phyloP scores from a whole-genome alignment of 2,329 filamentous ascomycete species.

The Juglanconis sp. region DNA sequence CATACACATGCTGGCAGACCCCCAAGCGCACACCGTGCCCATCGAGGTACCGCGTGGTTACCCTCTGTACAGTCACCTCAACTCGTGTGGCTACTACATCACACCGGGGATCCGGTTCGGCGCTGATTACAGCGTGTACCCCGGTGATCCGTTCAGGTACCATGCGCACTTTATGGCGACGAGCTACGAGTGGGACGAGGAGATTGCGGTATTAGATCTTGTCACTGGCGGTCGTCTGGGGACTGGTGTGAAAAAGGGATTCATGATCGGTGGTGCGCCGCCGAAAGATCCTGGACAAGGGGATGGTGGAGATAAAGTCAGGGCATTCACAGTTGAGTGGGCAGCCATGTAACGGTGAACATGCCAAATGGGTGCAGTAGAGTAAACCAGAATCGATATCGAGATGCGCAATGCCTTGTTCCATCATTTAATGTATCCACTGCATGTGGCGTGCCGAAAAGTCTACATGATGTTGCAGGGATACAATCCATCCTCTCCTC shows the following conservation, averaged over 20 bases:
- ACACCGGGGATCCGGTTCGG: slow-evolving; percentile 93
- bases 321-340: slow-evolving; percentile 88
- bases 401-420: neutral
- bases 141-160: slow-evolving; percentile 89
- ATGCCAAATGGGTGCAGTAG: slow-evolving; percentile 3
- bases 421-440: neutral
- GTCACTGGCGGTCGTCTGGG: slow-evolving; percentile 84
- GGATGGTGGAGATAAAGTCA: slow-evolving; percentile 43
- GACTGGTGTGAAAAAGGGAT: slow-evolving; percentile 95
- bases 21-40: slow-evolving; percentile 9
- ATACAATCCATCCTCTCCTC: neutral
- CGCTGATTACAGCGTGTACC: slow-evolving; percentile 91
- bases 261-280: slow-evolving; percentile 71
- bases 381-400: neutral
- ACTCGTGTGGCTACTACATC: slow-evolving; percentile 77
- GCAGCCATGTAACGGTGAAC: slow-evolving; percentile 67
- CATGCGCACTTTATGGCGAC: slow-evolving; percentile 91
- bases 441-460: neutral
- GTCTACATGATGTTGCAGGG: neutral
- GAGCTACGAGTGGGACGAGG: slow-evolving; percentile 82
- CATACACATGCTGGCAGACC: slow-evolving; percentile 26
- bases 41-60: slow-evolving; percentile 52
- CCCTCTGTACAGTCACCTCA: slow-evolving; percentile 76
- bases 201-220: slow-evolving; percentile 79
- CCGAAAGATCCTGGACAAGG: slow-evolving; percentile 24